phyloP scores from a whole-genome alignment of 2,329 filamentous ascomycete genomes.

The Fusarium buharicum region DNA sequence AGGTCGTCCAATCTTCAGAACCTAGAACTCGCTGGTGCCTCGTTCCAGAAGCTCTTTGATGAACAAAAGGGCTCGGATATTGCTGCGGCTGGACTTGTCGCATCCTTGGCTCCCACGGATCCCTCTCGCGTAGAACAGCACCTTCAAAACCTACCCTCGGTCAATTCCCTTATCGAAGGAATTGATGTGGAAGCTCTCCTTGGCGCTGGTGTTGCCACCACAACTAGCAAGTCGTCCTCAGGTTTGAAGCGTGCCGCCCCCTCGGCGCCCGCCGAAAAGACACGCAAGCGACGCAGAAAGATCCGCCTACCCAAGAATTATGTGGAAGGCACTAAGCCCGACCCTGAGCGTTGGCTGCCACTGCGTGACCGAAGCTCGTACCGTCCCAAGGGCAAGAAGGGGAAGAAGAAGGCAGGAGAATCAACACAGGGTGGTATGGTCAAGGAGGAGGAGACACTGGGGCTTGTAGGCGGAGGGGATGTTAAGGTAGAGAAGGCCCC shows the following conservation, averaged over 20 bases:
- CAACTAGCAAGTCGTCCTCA: constrained; percentile 51
- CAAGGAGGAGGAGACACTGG: constrained; percentile 75
- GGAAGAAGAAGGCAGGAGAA: constrained; percentile 81
- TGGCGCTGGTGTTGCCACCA: constrained; percentile 67
- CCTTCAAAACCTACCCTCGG: constrained; percentile 67
- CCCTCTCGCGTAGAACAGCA: constrained; percentile 65
- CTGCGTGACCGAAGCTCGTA: constrained; percentile 90
- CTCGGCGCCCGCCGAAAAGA: constrained; percentile 53
- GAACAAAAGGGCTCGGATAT: constrained; percentile 74
- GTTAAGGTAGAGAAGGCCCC: constrained; percentile 72
- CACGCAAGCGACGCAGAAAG: constrained; percentile 67
- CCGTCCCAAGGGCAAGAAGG: constrained; percentile 90
- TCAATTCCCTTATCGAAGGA: constrained; percentile 69
- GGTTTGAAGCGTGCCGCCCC: constrained; percentile 61
- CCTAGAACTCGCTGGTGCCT: constrained; percentile 75
- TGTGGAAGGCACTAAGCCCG: constrained; percentile 80
- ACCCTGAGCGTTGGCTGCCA: constrained; percentile 93
- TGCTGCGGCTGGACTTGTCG: constrained; percentile 85
- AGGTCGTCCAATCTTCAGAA: constrained; percentile 77
- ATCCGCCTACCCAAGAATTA: constrained; percentile 77
- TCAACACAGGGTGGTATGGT: constrained; percentile 87
- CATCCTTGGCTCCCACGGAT: constrained; percentile 75
- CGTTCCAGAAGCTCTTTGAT: constrained; percentile 78
- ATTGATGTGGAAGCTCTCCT: constrained; percentile 72
- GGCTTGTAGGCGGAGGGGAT: constrained; percentile 70